Base-by-base conservation (phyloP, 2,329 filamentous ascomycete genomes). In the Sclerotinia spermophila region DNA sequence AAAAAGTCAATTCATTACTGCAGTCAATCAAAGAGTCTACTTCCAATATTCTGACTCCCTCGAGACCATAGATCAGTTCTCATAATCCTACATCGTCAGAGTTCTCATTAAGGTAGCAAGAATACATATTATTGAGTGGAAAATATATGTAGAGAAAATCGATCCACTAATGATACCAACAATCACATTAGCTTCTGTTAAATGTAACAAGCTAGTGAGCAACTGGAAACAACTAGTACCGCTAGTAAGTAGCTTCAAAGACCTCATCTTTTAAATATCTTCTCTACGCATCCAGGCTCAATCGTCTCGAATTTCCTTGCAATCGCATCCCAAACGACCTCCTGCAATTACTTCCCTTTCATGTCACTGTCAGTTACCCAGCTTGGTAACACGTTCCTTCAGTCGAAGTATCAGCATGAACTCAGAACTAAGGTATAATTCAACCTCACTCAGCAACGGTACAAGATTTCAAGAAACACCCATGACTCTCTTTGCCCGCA, bases 271-370 rank as follows among this genome's bases (percentile, higher is more conserved):
- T 65, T n/a, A 48, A 72, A 48, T 15, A 72, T 71, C 38, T 66
- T 70, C 60, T 69, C 59, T 45, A 80, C 72, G 59, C 76, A 78
- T 1, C 79, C 79, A 21, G 78, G 78, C 61, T 77, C 73, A 27
- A 75, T 71, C 17, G 55, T 58, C 67, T 81, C 77, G 33, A 81
- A 53, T 70, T 79, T 75, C 27, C 71, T 72, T 6, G 75, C 73
- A 38, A 81, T 56, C 13, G 68, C 60, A 5, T 78, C 72, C 79
- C 79, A 81, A 5, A 78, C 65, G 19, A 60, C 48, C 70, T 79
- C 73, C 70, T 79, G 75, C n/a, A 69, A 55, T 38, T 71, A 69
- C 48, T 67, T 38, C 24, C 70, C 70, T 24, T 72, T 82, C 55
- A 79, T 77, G 64, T 73, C 58, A 6, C 78, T 77, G 64, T 73